These are phyloP conservation scores for Paramecium tetraurelia DNA, from an alignment of 73 alveolate species.

Conservation along the genomic window DNA sequence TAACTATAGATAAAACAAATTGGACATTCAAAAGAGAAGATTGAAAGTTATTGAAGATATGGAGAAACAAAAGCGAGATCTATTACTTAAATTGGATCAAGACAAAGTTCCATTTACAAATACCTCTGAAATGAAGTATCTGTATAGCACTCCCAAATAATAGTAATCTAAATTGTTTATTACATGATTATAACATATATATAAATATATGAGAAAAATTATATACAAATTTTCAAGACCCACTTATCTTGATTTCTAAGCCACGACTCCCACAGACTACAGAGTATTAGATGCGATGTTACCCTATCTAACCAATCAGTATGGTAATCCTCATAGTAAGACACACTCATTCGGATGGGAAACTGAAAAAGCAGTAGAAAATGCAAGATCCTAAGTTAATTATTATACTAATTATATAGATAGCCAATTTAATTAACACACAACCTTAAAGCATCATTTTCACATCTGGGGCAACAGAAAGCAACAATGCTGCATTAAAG, in stretches of 20 bases:
- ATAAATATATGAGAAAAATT: background rate
- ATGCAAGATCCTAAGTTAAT: constrained; percentile 79
- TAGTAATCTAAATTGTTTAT: constrained; percentile 20
- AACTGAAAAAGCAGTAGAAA: constrained; percentile 81
- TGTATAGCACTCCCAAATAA: background rate
- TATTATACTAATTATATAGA: constrained; percentile 55
- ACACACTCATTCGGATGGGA: constrained; percentile 85
- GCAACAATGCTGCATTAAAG: constrained; percentile 94
- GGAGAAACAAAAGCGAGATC: constrained; percentile 7
- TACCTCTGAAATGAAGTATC: background rate
- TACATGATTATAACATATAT: background rate
- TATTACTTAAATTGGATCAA: background rate
- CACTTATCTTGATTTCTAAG: constrained; percentile 80
- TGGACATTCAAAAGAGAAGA: background rate
- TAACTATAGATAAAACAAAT: background rate
- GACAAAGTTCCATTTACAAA: background rate
- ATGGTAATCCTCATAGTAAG: constrained; percentile 89
- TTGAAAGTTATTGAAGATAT: background rate
- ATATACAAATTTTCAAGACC: background rate
- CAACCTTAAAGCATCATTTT: constrained; percentile 94
- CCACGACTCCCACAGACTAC: constrained; percentile 85
- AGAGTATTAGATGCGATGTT: constrained; percentile 88
- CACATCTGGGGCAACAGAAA: constrained; percentile 99
- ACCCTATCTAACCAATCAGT: constrained; percentile 78
- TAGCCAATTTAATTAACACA: constrained; percentile 86